Evolutionary conservation across 345 rosid species (phyloP).

Genomic region (Sonneratia alba): DNA sequence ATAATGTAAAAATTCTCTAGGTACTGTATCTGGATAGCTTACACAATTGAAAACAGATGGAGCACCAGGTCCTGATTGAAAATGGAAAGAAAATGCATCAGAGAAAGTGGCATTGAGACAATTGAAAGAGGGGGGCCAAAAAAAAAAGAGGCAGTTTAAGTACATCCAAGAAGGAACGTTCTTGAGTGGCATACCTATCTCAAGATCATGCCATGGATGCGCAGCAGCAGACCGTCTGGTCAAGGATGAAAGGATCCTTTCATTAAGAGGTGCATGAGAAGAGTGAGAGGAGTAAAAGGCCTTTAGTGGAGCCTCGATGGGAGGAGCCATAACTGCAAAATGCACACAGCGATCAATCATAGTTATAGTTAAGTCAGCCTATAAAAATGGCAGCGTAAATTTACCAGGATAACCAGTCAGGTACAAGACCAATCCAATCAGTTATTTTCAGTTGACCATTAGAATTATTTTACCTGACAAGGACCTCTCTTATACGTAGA

Average conservation of each 20-base stretch:
- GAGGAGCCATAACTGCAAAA: conserved; percentile 19
- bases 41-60: conserved; percentile 76
- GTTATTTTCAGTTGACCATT: background rate
- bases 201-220: conserved; percentile 58
- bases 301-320: conserved; percentile 11
- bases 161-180: background rate
- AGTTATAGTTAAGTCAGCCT: background rate
- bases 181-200: conserved; percentile 26
- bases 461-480: background rate
- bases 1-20: background rate
- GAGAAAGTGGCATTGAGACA: conserved; percentile 2
- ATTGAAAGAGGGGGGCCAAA: background rate
- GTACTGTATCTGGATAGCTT: conserved; percentile 18
- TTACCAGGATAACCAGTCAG: background rate
- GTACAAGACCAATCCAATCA: background rate
- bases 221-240: conserved; percentile 44
- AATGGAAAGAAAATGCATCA: background rate
- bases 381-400: background rate
- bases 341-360: background rate
- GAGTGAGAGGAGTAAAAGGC: conserved; percentile 7
- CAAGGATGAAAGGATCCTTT: conserved; percentile 47
- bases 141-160: background rate
- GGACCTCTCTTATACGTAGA: too few relatives aligned
- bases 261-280: conserved; percentile 26
- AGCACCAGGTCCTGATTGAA: conserved; percentile 73